Conservation (phyloP, 352 stramenopile species). For the Aphanomyces stellatus region DNA sequence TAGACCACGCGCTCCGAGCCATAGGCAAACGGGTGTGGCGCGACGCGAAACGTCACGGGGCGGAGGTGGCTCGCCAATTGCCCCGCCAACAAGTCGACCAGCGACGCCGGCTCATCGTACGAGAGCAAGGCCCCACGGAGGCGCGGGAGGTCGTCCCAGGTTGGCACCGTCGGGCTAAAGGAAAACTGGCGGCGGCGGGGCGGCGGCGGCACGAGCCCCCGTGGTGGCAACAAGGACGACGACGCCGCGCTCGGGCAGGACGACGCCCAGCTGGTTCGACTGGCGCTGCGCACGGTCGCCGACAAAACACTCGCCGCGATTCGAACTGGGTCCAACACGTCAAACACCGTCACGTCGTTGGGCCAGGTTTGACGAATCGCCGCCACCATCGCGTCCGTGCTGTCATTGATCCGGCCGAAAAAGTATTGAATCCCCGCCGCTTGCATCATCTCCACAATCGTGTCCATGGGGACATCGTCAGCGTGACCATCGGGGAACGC, state of each 20-base stretch:
- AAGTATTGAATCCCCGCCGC: slow-evolving; percentile 26
- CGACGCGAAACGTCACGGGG: slow-evolving; percentile 22
- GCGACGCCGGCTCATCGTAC: neutral
- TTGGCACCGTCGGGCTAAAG: neutral
- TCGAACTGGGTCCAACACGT: neutral
- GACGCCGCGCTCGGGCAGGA: neutral
- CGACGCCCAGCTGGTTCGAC: too few species aligned
- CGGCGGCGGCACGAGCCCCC: too few species aligned
- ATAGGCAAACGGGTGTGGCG: slow-evolving; percentile 31
- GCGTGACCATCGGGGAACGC: slow-evolving; percentile 13
- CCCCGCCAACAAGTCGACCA: neutral
- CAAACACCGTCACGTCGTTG: neutral
- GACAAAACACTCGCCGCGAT: slow-evolving; percentile 16
- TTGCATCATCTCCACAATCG: slow-evolving; percentile 4
- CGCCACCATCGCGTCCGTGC: slow-evolving; percentile 29
- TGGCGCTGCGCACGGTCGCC: slow-evolving; percentile 7
- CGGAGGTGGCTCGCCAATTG: neutral
- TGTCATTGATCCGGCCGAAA: slow-evolving; percentile 31
- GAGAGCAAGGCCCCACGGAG: neutral
- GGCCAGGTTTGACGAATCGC: neutral
- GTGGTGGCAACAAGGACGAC: too few species aligned
- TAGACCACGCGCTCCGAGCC: slow-evolving; percentile 32
- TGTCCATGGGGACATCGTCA: slow-evolving; percentile 18
- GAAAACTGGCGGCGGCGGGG: neutral
- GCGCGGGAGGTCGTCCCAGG: neutral